Base-by-base conservation (phyloP, 345 rosid species). In the Eucalyptus cladocalyx region DNA sequence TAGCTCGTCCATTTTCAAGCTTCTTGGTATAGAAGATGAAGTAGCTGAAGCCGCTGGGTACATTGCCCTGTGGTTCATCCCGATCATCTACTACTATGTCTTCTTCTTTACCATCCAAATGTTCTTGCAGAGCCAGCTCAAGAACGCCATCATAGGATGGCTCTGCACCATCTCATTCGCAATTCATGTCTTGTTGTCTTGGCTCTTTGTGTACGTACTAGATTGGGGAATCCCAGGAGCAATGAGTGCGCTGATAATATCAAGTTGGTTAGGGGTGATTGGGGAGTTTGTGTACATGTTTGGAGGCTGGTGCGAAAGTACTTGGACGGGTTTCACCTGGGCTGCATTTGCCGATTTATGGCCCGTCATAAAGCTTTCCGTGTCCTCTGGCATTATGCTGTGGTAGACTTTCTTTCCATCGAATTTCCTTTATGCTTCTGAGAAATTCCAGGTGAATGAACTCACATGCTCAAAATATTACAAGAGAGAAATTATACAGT, bases 371-470 rank as follows among this genome's bases (percentile, higher is more conserved):
- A 91, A 91, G 90, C 91, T 93, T 56, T 91, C 92, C 3, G 4
- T 90, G 7, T 88, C 93, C 50, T 93, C 94, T 14, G 94, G 94
- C 30, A 37, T 91, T 24, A 93, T 93, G 93, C 43, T 91, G 69
- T 91, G 93, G 92, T 89, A 90, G 69, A 60, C 76, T 24, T 13
- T 54, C 76, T 56, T 76, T 54, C 49, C 3, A 37, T 42, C 14
- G 51, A 50, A 48, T n/a, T 69, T 56, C 86, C 48, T 83, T 83
- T 2, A 28, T 65, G 76, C 40, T 5, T n/a, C 76, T n/a, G 11
- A 65, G 37, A 65, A 65, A 7, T n/a, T 65, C 76, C 3, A 9
- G 76, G 21, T 65, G 76, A 65, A 65, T n/a, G 76, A 65, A n/a
- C 76, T n/a, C 21, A 8, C 76, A 65, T 7, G 32, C 76, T 15